Conservation (phyloP, 2,329 filamentous ascomycete species). For the Fusarium pseudograminearum region DNA sequence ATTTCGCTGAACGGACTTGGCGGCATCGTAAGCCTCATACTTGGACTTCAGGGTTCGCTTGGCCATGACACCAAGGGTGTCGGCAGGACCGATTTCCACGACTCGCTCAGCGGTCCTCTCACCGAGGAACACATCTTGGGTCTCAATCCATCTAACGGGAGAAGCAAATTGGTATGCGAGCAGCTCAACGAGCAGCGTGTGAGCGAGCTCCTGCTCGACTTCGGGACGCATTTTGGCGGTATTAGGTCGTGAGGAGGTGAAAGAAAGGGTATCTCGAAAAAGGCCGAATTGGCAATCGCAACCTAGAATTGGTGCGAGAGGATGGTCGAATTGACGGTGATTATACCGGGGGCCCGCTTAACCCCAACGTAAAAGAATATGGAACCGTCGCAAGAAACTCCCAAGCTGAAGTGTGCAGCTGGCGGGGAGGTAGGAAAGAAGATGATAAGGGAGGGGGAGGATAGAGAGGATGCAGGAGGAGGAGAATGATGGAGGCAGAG, state of each 20-base stretch:
- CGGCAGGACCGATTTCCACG: slow-evolving; percentile 95
- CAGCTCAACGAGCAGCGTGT: slow-evolving; percentile 97
- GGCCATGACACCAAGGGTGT: slow-evolving; percentile 97
- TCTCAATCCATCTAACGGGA: slow-evolving; percentile 99
- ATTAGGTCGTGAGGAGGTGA: slow-evolving; percentile 45
- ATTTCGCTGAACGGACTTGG: slow-evolving; percentile 94
- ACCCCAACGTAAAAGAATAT: slow-evolving; percentile 44
- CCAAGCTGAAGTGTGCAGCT: slow-evolving; percentile 46
- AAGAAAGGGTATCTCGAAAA: slow-evolving; percentile 50
- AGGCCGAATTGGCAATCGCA: slow-evolving; percentile 46
- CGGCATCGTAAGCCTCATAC: slow-evolving; percentile 98
- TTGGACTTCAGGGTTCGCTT: slow-evolving; percentile 95
- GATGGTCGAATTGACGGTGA: slow-evolving; percentile 41
- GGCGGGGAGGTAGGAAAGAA: slow-evolving; percentile 38
- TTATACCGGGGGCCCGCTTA: slow-evolving; percentile 46
- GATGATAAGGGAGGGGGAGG: slow-evolving; percentile 12
- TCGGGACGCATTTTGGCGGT: slow-evolving; percentile 87
- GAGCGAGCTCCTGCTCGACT: slow-evolving; percentile 98
- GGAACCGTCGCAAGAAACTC: slow-evolving; percentile 45
- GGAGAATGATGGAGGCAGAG: slow-evolving; percentile 44
- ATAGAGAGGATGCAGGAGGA: slow-evolving; percentile 23
- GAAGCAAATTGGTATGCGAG: slow-evolving; percentile 99
- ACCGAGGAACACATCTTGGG: slow-evolving; percentile 98
- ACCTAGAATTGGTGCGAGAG: slow-evolving; percentile 43
- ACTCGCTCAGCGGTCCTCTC: slow-evolving; percentile 97